Percentiles rank a stretch among this genome's conserved stretches.
Conservation (phyloP, 2,329 filamentous ascomycete species). For the Alternaria ethzedia region DNA sequence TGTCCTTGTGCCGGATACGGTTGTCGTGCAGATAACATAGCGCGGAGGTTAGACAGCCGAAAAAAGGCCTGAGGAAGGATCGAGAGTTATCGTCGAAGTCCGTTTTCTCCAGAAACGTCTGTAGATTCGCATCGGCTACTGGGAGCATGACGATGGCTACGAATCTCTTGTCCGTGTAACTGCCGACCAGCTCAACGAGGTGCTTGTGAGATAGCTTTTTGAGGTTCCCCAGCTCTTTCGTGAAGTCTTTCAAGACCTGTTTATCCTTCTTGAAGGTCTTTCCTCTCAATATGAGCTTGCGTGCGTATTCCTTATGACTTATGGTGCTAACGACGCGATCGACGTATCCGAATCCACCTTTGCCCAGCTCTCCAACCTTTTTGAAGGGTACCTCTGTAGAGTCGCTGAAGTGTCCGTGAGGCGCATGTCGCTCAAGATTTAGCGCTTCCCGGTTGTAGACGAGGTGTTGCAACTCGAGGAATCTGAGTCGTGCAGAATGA, state of each 20-base stretch:
- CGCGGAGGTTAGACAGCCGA: conserved; percentile 20
- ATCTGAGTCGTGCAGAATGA: conserved; percentile 1
- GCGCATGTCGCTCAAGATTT: conserved; percentile 9
- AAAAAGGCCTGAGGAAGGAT: conserved; percentile 17
- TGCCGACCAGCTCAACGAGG: conserved; percentile 29
- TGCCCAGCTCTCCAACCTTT: conserved; percentile 20
- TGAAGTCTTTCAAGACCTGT: conserved; percentile 12
- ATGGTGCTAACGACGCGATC: conserved; percentile 29
- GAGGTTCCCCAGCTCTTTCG: conserved; percentile 18
- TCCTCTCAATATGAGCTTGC: conserved; percentile 27
- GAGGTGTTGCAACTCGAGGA: conserved; percentile 18
- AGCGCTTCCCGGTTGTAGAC: conserved; percentile 16
- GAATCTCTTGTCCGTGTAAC: conserved; percentile 40
- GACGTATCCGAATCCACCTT: conserved; percentile 26
- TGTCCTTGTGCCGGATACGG: conserved; percentile 25
- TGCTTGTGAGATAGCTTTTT: conserved; percentile 18
- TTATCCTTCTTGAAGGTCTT: conserved; percentile 15
- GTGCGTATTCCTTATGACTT: conserved; percentile 26
- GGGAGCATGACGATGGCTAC: conserved; percentile 41
- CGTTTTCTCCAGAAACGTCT: conserved; percentile 20
- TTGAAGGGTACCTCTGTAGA: conserved; percentile 14
- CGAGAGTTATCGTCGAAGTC: not conserved
- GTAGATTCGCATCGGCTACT: conserved; percentile 23
- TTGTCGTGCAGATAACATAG: conserved; percentile 20
- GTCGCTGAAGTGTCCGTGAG: conserved; percentile 17